Percentiles rank a stretch among this genome's conserved stretches.
Evolutionary conservation across 805 yeast genomes (phyloP).

Genomic region (Brettanomyces bruxellensis): DNA sequence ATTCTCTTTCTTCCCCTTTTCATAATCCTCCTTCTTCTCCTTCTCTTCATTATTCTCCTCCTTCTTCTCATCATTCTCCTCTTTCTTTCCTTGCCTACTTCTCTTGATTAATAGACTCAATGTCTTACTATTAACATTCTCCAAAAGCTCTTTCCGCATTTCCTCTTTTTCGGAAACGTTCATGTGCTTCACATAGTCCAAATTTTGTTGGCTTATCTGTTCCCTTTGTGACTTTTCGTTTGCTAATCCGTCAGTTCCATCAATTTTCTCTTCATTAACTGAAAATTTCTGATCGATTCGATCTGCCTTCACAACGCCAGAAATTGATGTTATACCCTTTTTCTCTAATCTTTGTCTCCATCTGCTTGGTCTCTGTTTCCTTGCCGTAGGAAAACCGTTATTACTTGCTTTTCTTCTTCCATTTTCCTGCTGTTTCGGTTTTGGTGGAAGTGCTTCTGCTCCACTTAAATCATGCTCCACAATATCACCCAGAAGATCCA

Average conservation of each 20-base stretch:
- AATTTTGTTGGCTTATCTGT: constrained; percentile 68
- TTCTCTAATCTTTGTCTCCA: constrained; percentile 38
- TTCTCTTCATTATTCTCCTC: constrained; percentile 2
- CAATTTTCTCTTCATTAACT: constrained; percentile 2
- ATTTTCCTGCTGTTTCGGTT: constrained; percentile 5
- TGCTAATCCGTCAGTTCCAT: constrained; percentile 5
- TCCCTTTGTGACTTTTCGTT: constrained; percentile 50
- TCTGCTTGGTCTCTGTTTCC: constrained; percentile 32
- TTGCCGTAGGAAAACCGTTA: constrained; percentile 31
- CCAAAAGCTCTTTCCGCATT: constrained; percentile 59
- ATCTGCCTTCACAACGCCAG: constrained; percentile 11
- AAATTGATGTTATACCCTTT: constrained; percentile 23
- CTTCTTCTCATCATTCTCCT: constrained; percentile 11
- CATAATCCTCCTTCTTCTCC: constrained; percentile 23
- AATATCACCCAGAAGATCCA: constrained; percentile 69
- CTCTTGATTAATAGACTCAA: constrained; percentile 49
- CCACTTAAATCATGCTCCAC: constrained; percentile 45
- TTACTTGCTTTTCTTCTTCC: constrained; percentile 1
- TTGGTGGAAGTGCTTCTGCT: constrained; percentile 23
- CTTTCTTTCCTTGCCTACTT: constrained; percentile 38
- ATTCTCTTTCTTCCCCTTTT: neutral
- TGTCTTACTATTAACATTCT: constrained; percentile 60
- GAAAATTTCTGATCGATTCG: constrained; percentile 1
- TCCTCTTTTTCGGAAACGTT: constrained; percentile 51
- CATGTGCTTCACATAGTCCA: constrained; percentile 53